phyloP scores from a whole-genome alignment of 306 rosid genomes.

The Cercis canadensis region DNA sequence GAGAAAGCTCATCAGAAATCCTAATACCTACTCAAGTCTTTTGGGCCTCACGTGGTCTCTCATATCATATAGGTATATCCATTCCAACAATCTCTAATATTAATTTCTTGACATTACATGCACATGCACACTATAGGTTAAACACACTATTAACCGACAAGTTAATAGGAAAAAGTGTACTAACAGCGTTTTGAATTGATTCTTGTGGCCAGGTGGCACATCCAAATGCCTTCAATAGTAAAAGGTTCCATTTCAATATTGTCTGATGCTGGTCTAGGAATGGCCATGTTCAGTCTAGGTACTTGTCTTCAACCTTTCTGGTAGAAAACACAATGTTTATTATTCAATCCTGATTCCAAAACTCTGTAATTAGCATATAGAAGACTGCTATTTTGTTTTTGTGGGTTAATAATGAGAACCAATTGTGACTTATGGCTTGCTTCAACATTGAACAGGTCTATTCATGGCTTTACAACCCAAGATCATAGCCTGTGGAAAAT shows the following conservation, averaged over 20 bases:
- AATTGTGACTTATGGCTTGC: neutral
- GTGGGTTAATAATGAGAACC: neutral
- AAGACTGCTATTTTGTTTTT: neutral
- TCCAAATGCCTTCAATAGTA: slow-evolving; percentile 82
- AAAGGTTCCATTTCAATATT: slow-evolving; percentile 83
- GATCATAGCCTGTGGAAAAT: slow-evolving; percentile 89
- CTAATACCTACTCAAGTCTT: slow-evolving; percentile 86
- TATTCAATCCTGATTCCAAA: neutral
- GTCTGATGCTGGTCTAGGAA: slow-evolving; percentile 91
- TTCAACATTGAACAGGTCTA: slow-evolving; percentile 51
- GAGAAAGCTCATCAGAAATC: slow-evolving; percentile 93
- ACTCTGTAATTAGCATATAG: no score
- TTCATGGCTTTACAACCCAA: slow-evolving; percentile 95
- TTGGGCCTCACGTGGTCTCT: slow-evolving; percentile 84
- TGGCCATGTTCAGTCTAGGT: slow-evolving; percentile 98
- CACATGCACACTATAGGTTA: no score
- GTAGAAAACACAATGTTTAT: neutral
- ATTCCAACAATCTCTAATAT: no score
- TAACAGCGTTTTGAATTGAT: neutral
- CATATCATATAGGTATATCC: slow-evolving; percentile 64
- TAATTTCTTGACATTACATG: no score
- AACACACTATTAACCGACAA: neutral
- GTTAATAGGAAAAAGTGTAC: neutral
- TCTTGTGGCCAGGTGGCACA: slow-evolving; percentile 60
- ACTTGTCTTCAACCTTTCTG: neutral